phyloP scores from a whole-genome alignment of 2,329 filamentous ascomycete species.

The Clarireedia sp. region DNA sequence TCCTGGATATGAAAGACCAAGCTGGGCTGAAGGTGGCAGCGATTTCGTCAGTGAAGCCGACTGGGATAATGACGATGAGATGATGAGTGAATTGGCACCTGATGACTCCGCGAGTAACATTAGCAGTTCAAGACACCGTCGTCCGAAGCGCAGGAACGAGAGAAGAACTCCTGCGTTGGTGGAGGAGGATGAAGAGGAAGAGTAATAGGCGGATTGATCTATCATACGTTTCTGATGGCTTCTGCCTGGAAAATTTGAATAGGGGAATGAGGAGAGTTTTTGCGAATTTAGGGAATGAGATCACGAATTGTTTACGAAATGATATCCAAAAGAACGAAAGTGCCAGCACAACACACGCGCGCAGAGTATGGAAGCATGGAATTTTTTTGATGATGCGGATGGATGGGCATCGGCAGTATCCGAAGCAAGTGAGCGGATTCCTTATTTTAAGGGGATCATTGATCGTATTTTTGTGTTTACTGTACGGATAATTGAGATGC shows the following conservation, averaged over 20 bases:
- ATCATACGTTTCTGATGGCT: not conserved
- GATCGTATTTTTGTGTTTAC: too few relatives aligned
- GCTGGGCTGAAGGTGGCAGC: constrained; percentile 23
- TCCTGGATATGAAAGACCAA: constrained; percentile 28
- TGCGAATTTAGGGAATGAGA: constrained; percentile 1
- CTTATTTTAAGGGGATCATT: too few relatives aligned
- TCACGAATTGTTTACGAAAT: constrained; percentile 14
- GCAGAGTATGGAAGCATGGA: not conserved
- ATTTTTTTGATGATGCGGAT: not conserved
- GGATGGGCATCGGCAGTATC: not conserved
- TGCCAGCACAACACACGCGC: not conserved
- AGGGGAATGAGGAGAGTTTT: not conserved
- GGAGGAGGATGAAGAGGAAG: constrained; percentile 58
- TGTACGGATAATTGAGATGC: too few relatives aligned
- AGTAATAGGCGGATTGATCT: constrained; percentile 11
- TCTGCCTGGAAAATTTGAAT: not conserved
- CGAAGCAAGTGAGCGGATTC: not conserved
- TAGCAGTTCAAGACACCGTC: constrained; percentile 58
- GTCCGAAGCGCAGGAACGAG: constrained; percentile 60
- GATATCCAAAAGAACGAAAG: constrained; percentile 8
- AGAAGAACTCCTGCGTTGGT: constrained; percentile 65
- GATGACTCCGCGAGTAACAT: constrained; percentile 80
- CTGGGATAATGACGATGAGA: constrained; percentile 37
- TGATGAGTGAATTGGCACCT: constrained; percentile 56
- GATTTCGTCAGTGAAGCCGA: constrained; percentile 41